Conservation (phyloP, 345 rosid species). For the Lumnitzera littorea region DNA sequence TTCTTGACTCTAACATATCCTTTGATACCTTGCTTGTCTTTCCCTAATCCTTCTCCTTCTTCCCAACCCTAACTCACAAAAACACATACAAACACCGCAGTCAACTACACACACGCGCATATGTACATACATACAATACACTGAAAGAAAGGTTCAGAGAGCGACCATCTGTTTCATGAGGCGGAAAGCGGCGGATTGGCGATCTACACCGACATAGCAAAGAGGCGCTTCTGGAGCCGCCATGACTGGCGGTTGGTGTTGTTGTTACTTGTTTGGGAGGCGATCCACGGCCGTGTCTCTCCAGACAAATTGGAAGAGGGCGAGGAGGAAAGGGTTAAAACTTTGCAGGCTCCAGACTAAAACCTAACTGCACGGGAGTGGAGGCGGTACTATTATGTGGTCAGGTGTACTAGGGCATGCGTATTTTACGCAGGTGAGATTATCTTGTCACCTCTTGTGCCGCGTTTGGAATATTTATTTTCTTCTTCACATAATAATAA, state of each 20-base stretch:
- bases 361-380: constrained; percentile 7
- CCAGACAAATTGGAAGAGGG: constrained; percentile 8
- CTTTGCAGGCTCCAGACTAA: no score
- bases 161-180: constrained; percentile 96
- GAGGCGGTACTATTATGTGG: no score
- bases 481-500: no score
- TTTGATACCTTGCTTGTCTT: constrained; percentile 96
- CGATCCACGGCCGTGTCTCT: constrained; percentile 29
- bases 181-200: constrained; percentile 85
- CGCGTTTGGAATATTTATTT: no score
- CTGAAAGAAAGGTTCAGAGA: no score
- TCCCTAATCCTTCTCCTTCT: constrained; percentile 98
- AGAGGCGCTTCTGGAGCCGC: constrained; percentile 90
- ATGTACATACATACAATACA: not conserved
- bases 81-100: not conserved
- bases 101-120: not conserved
- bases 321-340: not conserved
- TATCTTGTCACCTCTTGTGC: no score
- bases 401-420: no score
- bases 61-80: constrained; percentile 76
- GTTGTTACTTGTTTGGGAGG: constrained; percentile 10
- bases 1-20: constrained; percentile 79
- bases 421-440: no score
- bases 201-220: constrained; percentile 68
- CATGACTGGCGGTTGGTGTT: constrained; percentile 30